Evolutionary conservation across 2,329 filamentous ascomycete species (phyloP).

Genomic region (Verticillium isaacii): DNA sequence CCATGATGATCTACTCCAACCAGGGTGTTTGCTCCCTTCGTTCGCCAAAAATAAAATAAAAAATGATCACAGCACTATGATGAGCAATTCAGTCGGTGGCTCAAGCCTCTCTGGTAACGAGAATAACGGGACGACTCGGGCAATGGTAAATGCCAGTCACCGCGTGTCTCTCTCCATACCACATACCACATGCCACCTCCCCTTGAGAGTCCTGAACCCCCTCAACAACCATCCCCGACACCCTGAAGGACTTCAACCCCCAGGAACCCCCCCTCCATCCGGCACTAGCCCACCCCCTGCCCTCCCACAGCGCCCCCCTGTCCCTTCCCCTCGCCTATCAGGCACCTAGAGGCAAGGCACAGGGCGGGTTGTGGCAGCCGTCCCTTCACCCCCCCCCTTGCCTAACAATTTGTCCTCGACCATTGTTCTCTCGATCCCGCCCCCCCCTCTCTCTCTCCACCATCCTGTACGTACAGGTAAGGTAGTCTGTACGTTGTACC

Average conservation of each 20-base stretch:
- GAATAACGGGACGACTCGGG: too few species aligned
- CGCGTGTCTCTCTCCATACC: too few species aligned
- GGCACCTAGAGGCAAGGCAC: background rate
- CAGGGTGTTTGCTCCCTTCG: too few species aligned
- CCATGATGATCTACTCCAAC: background rate
- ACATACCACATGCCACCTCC: too few species aligned
- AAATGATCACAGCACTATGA: too few species aligned
- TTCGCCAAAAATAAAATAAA: too few species aligned
- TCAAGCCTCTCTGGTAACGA: too few species aligned
- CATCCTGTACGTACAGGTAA: background rate
- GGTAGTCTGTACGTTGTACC: background rate
- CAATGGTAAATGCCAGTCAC: too few species aligned
- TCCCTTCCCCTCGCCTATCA: background rate
- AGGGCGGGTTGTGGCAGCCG: background rate
- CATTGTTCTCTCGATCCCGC: background rate
- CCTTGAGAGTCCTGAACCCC: too few species aligned
- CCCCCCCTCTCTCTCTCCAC: background rate
- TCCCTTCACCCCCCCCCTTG: constrained; percentile 3
- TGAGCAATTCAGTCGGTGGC: too few species aligned
- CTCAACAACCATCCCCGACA: background rate
- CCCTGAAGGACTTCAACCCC: background rate
- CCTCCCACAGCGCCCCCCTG: background rate
- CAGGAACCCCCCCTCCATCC: background rate
- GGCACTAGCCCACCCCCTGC: background rate
- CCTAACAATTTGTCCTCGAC: constrained; percentile 6